Percentiles rank a stretch among this genome's conserved stretches.
Conservation (phyloP, 805 yeast species). For the Torulaspora delbrueckii region DNA sequence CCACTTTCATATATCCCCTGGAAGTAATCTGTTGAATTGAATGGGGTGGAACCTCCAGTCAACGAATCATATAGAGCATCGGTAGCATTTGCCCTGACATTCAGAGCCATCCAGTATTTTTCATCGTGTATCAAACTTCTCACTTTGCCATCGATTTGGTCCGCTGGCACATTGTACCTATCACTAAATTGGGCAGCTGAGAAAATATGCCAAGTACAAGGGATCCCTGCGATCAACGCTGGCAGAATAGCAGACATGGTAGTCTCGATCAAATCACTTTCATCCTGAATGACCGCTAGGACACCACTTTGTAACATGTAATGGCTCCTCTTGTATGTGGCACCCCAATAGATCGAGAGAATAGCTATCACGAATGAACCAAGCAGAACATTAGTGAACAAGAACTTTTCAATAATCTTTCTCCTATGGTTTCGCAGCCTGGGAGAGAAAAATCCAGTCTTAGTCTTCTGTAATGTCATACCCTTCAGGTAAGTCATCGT, state of each 20-base stretch:
- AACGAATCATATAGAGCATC: constrained; percentile 26
- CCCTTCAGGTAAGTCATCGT: background rate
- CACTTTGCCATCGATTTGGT: constrained; percentile 37
- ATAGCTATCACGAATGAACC: constrained; percentile 23
- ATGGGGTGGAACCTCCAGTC: constrained; percentile 17
- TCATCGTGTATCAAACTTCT: constrained; percentile 46
- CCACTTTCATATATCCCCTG: constrained; percentile 55
- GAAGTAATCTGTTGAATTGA: constrained; percentile 29
- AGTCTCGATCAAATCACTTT: constrained; percentile 9
- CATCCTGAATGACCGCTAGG: constrained; percentile 36
- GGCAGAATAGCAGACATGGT: constrained; percentile 16
- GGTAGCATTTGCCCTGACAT: constrained; percentile 48
- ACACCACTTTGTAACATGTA: constrained; percentile 26
- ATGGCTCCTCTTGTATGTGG: constrained; percentile 30
- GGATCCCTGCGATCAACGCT: constrained; percentile 13
- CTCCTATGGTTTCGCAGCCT: constrained; percentile 14
- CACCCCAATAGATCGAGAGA: constrained; percentile 38
- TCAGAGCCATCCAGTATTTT: constrained; percentile 59
- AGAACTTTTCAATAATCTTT: constrained; percentile 10
- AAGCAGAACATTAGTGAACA: constrained; percentile 17
- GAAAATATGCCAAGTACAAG: constrained; percentile 33
- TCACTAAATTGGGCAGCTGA: constrained; percentile 25
- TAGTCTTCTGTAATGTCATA: constrained; percentile 3
- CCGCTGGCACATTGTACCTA: constrained; percentile 19
- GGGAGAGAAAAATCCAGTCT: constrained; percentile 21